Percentiles rank a stretch among this genome's conserved stretches.
These are phyloP conservation scores for Cajanus cajan DNA, from an alignment of 306 rosid species.

Conservation along the genomic window DNA sequence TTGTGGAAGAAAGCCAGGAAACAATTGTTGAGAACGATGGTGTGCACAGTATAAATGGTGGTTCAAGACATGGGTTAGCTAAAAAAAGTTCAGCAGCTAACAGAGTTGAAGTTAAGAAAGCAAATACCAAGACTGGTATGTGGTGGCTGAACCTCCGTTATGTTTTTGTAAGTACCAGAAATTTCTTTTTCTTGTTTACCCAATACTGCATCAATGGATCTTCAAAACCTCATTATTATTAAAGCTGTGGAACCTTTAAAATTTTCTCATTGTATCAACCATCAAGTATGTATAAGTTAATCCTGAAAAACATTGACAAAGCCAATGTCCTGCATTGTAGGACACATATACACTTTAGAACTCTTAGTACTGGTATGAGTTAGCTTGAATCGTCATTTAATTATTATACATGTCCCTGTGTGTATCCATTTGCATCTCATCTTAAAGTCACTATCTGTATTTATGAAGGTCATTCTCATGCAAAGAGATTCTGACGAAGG, in stretches of 20 bases:
- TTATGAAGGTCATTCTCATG: constrained; percentile 64
- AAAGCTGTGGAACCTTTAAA: background rate
- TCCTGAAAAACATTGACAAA: background rate
- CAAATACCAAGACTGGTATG: constrained; percentile 40
- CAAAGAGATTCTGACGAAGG: constrained; percentile 51
- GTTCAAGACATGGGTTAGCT: constrained; percentile 39
- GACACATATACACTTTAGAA: constrained; percentile 1
- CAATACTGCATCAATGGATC: background rate
- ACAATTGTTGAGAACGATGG: constrained; percentile 33
- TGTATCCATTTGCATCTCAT: constrained; percentile 28
- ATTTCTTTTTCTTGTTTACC: background rate
- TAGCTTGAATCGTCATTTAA: constrained; percentile 1
- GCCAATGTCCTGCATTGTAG: background rate
- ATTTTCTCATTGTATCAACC: background rate
- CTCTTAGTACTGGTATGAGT: background rate
- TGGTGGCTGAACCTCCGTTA: constrained; percentile 85
- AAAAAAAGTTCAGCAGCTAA: constrained; percentile 25
- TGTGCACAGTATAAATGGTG: constrained; percentile 28
- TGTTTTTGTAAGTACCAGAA: constrained; percentile 65
- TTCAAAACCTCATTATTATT: constrained; percentile 2
- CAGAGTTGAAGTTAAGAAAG: constrained; percentile 35
- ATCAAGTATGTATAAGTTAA: background rate
- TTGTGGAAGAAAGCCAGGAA: constrained; percentile 32
- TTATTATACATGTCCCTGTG: background rate
- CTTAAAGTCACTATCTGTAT: constrained; percentile 15